phyloP scores from a whole-genome alignment of 257 asterid genomes.

The Cruciata laevipes region DNA sequence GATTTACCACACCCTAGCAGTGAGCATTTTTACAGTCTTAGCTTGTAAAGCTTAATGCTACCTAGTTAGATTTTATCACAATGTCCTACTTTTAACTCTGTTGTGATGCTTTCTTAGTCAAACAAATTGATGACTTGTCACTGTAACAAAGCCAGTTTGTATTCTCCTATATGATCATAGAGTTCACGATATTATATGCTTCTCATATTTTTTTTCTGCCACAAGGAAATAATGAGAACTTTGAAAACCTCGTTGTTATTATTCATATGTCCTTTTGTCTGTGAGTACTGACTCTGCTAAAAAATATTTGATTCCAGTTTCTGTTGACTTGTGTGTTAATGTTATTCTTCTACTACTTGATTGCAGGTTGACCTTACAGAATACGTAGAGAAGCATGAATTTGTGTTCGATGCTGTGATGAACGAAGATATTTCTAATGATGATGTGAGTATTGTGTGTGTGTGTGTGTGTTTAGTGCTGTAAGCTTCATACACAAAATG shows the following conservation, averaged over 20 bases:
- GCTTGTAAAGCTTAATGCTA: background rate
- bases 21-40: background rate
- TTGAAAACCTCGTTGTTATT: background rate
- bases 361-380: constrained; percentile 87
- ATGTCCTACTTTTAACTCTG: background rate
- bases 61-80: background rate
- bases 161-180: background rate
- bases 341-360: background rate
- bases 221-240: background rate
- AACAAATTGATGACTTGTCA: background rate
- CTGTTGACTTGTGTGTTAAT: background rate
- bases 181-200: background rate
- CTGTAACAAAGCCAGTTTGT: background rate
- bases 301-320: background rate
- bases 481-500: background rate
- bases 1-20: background rate
- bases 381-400: constrained; percentile 80
- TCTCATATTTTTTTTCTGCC: background rate
- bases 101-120: background rate
- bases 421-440: constrained; percentile 82
- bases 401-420: constrained; percentile 89
- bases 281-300: background rate
- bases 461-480: background rate
- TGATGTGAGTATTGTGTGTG: constrained; percentile 41
- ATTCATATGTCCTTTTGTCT: background rate